Base-by-base conservation (phyloP, 306 rosid species). In the Herpetospermum pedunculosum region DNA sequence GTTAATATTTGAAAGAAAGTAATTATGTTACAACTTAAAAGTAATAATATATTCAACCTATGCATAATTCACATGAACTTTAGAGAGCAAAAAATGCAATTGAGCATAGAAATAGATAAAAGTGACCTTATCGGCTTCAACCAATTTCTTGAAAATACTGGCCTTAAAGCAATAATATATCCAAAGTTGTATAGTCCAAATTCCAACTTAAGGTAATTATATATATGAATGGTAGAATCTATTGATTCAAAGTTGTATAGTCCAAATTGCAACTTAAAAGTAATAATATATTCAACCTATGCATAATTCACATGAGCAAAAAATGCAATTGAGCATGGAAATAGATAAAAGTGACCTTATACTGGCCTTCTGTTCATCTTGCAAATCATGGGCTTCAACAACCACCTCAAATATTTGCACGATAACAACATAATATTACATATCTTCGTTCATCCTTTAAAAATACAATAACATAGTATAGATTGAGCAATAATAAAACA, bases 301-400 rank as follows among this genome's bases (percentile, higher is more conserved):
- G 76, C 63, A 52, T 6, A 19, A 30, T 7, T 30, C 26, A 29
- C 76, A 53, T 64, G n/a, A 67, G 73, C 29, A 13, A 41, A 41
- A n/a, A 10, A 23, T n/a, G n/a, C n/a, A n/a, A n/a, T n/a, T n/a
- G n/a, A n/a, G n/a, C n/a, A n/a, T n/a, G n/a, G n/a, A n/a, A n/a
- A n/a, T n/a, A n/a, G n/a, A n/a, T n/a, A n/a, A n/a, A n/a, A n/a
- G n/a, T n/a, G n/a, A 90, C 96, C 96, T 94, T 91, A 81, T 88
- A 79, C 88, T 89, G 35, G 96, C 97, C 76, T 87, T 94, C 84
- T 91, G 99, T 82, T 89, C 92, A 81, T 94, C 99, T 59, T 89
- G 83, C 77, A 89, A 54, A 77, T 89, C 96, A 57, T 82, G 88
- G 29, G 84, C 91, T 80, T 82, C 91, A 54, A 94, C 85, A 74